These are phyloP conservation scores for Suillus ampliporus DNA, from an alignment of 768 basidiomycete species.

Conservation along the genomic window DNA sequence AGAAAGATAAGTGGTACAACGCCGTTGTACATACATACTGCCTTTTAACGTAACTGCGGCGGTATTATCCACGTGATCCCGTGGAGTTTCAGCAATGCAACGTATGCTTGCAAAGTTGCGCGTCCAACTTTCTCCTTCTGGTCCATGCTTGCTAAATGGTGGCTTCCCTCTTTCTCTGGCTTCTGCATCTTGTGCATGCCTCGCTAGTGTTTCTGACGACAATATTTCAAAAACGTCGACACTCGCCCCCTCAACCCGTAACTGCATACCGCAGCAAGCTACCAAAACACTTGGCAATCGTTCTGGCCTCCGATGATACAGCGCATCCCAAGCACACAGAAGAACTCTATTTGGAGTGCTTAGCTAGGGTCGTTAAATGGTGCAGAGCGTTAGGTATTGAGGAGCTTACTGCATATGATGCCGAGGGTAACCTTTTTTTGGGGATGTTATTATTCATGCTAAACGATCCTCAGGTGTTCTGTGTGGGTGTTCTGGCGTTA, in stretches of 20 bases:
- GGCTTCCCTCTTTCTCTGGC: slow-evolving; percentile 51
- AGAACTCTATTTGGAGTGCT: slow-evolving; percentile 54
- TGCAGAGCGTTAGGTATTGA: slow-evolving; percentile 66
- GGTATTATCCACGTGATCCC: slow-evolving; percentile 33
- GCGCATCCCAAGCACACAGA: slow-evolving; percentile 43
- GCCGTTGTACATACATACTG: too few species aligned
- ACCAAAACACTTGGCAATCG: slow-evolving; percentile 70
- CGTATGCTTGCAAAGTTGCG: neutral
- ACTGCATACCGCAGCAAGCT: slow-evolving; percentile 56
- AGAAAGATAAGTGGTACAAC: too few species aligned
- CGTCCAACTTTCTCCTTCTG: neutral
- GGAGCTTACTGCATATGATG: slow-evolving; percentile 75
- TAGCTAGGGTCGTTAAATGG: slow-evolving; percentile 61
- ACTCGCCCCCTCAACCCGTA: slow-evolving; percentile 52
- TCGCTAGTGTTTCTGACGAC: slow-evolving; percentile 46
- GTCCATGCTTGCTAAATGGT: slow-evolving; percentile 39
- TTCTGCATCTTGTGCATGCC: slow-evolving; percentile 65
- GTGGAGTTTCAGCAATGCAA: neutral
- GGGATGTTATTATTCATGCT: slow-evolving; percentile 7
- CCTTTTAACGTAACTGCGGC: slow-evolving; percentile 19
- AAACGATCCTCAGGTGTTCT: slow-evolving; percentile 45
- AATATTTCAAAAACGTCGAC: slow-evolving; percentile 45
- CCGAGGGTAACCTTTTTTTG: slow-evolving; percentile 55
- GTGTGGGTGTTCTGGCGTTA: slow-evolving; percentile 44
- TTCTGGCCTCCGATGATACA: slow-evolving; percentile 56